A percentile compares a stretch with the other conserved stretches of the same genome.
These are phyloP conservation scores for Cladorrhinum sp. DNA, from an alignment of 2,329 filamentous ascomycete genomes.

Conservation along the genomic window DNA sequence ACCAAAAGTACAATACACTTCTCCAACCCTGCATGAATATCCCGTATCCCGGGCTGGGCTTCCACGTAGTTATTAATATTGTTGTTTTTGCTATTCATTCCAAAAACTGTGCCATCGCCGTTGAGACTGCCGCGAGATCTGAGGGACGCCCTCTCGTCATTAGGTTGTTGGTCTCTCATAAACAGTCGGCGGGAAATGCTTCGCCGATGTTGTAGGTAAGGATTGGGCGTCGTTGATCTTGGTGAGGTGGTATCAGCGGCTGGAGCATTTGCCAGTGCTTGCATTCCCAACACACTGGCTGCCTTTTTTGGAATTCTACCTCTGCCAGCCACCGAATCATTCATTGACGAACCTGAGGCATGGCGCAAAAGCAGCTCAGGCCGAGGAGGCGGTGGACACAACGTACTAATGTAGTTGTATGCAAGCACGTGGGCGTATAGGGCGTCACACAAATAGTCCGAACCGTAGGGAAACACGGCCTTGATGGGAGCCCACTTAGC, in stretches of 20 bases:
- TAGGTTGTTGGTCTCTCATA: neutral
- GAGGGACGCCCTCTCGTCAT: neutral
- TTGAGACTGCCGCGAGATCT: neutral
- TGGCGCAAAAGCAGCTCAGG: conserved; percentile 22
- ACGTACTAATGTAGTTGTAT: conserved; percentile 53
- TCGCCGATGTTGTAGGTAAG: neutral
- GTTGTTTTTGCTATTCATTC: conserved; percentile 14
- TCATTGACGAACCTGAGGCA: conserved; percentile 19
- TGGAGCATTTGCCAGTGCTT: neutral
- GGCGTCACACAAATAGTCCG: conserved; percentile 56
- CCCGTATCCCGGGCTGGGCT: conserved; percentile 34
- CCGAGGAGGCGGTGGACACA: conserved; percentile 29
- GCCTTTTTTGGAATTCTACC: conserved; percentile 49
- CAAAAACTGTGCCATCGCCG: neutral
- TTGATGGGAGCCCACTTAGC: conserved; percentile 36
- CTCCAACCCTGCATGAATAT: conserved; percentile 49
- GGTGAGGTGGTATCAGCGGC: conserved; percentile 6
- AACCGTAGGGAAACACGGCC: conserved; percentile 51
- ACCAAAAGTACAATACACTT: conserved; percentile 52
- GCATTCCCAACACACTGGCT: conserved; percentile 49
- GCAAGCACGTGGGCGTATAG: conserved; percentile 58
- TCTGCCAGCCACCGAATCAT: conserved; percentile 30
- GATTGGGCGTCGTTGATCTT: conserved; percentile 20
- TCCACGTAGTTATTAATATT: conserved; percentile 28
- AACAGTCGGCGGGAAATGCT: neutral